These are phyloP conservation scores for Dothistroma septosporum DNA, from an alignment of 2,329 filamentous ascomycete genomes.

Conservation along the genomic window DNA sequence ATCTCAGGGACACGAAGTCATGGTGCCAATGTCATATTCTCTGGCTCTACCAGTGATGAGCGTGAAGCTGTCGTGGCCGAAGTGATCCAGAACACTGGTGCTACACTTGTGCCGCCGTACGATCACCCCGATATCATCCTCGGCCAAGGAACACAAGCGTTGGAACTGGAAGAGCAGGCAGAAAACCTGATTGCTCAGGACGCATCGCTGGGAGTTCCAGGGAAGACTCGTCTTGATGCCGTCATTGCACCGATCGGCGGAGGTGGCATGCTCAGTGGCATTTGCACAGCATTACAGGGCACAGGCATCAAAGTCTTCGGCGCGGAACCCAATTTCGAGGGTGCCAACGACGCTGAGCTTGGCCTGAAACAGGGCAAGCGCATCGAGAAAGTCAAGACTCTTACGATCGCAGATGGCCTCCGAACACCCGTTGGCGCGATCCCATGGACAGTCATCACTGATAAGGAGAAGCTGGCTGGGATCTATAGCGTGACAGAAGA, in stretches of 20 bases:
- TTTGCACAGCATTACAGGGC: constrained; percentile 69
- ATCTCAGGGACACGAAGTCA: constrained; percentile 77
- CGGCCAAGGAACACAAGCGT: constrained; percentile 82
- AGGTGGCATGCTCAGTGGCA: constrained; percentile 80
- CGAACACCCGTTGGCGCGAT: constrained; percentile 73
- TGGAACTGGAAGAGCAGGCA: constrained; percentile 78
- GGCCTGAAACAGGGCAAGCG: constrained; percentile 63
- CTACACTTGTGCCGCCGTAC: constrained; percentile 80
- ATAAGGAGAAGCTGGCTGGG: constrained; percentile 63
- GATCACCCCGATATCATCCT: constrained; percentile 89
- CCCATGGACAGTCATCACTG: constrained; percentile 74
- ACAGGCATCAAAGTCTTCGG: constrained; percentile 77
- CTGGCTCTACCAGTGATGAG: constrained; percentile 73
- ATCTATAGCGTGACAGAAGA: constrained; percentile 74
- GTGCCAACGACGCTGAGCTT: constrained; percentile 75
- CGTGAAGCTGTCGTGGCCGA: constrained; percentile 71
- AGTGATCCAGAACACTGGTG: constrained; percentile 67
- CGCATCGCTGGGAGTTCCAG: constrained; percentile 27
- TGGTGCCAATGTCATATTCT: constrained; percentile 74
- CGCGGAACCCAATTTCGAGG: constrained; percentile 76
- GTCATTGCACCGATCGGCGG: constrained; percentile 81
- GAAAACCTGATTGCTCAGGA: constrained; percentile 46
- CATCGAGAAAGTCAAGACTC: constrained; percentile 63
- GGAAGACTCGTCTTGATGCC: constrained; percentile 37
- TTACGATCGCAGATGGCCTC: constrained; percentile 86